Evolutionary conservation across 495 filamentous ascomycete genomes (phyloP).

Genomic region (Penicilliopsis zonata): DNA sequence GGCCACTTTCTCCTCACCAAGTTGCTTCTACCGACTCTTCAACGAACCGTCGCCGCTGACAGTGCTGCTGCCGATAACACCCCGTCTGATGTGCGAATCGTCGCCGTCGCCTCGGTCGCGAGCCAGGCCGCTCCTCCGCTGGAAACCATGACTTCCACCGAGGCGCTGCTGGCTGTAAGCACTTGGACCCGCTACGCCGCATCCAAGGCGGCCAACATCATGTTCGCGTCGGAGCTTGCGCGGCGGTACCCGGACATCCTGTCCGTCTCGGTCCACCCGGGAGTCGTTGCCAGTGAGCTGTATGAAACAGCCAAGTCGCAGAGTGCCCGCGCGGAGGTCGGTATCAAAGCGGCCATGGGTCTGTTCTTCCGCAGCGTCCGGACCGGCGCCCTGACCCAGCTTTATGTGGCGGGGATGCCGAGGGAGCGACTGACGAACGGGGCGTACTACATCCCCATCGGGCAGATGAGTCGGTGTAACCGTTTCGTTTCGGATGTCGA

Average conservation of each 20-base stretch:
- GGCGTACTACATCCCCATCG: constrained; percentile 47
- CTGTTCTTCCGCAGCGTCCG: constrained; percentile 20
- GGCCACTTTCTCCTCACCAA: constrained; percentile 47
- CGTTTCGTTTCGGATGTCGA: constrained; percentile 30
- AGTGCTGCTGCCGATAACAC: constrained; percentile 14
- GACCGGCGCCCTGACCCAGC: constrained; percentile 43
- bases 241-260: constrained; percentile 43
- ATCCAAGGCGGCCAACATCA: constrained; percentile 60
- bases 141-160: constrained; percentile 33
- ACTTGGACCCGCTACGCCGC: constrained; percentile 46
- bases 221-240: constrained; percentile 49
- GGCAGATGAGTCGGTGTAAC: constrained; percentile 21
- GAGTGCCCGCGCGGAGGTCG: constrained; percentile 15
- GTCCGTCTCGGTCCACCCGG: constrained; percentile 53
- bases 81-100: constrained; percentile 16
- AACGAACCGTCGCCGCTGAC: constrained; percentile 26
- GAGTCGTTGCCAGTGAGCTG: constrained; percentile 46
- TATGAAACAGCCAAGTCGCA: constrained; percentile 18
- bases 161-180: constrained; percentile 14
- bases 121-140: constrained; percentile 43
- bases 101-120: constrained; percentile 16
- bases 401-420: constrained; percentile 40
- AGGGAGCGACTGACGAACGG: constrained; percentile 31
- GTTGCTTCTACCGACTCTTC: constrained; percentile 47
- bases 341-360: constrained; percentile 8